Base-by-base conservation (phyloP, 1,284 basidiomycete species). In the Moesziomyces sp. region DNA sequence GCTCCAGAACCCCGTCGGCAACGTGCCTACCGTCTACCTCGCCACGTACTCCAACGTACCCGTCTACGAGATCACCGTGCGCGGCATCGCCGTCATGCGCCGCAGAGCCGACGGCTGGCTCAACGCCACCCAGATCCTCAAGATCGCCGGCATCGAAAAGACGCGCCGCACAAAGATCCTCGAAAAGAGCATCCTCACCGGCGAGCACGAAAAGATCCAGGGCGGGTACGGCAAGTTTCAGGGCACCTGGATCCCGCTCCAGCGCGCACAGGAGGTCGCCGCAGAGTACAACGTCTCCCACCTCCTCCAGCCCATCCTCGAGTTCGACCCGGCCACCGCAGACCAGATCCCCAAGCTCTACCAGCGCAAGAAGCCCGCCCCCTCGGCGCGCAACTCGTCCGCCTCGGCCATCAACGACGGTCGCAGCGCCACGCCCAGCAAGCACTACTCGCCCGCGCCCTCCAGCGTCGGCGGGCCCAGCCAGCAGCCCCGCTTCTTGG, bases 161-260 rank as follows among this genome's bases (percentile, higher is more conserved):
- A 94, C 94, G 3, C 89, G 92, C 43, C 89, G 97, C 46, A 98
- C 96, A 23, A 97, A 97, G 88, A 97, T 98, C 62, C 88, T 99
- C 40, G 97, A 99, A 87, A 97, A 96, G 85, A 96, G 99, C 86
- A 93, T 99, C 70, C 88, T 95, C 44, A 92, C 92, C 47, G 95
- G 95, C 53, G 91, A 93, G 85, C 95, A 99, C 85, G 96, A 99
- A 86, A 99, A 99, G 85, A 94, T 99, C 13, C 97, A 99, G 85
- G 97, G 97, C 50, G 97, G 97, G 44, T 99, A 98, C 83, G 97
- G 97, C 46, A 97, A 97, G 86, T 99, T 98, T 85, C 97, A 99
- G 85, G 97, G 97, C 66, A 99, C 97, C 52, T 99, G 97, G 96
- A 82, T 83, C 26, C 82, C 82, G 13, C 71, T 83, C 11, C 60